Conservation (phyloP, 2,329 filamentous ascomycete genomes). For the Ophiocordyceps sinensis region DNA sequence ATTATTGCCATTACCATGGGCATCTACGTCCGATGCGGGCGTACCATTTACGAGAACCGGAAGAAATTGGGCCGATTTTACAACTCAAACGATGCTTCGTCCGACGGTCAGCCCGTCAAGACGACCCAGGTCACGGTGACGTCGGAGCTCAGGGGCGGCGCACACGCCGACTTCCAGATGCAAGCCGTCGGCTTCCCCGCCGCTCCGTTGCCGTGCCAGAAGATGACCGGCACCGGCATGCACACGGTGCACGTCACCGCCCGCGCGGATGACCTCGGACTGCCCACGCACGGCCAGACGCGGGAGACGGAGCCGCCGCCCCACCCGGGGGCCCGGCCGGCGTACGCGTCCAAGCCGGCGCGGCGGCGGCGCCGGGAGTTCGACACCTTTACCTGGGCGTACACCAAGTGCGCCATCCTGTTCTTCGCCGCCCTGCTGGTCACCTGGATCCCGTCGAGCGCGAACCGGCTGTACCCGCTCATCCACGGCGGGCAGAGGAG, state of each 20-base stretch:
- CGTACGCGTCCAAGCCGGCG: constrained; percentile 10
- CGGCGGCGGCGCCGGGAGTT: constrained; percentile 32
- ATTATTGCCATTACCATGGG: constrained; percentile 45
- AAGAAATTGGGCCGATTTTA: constrained; percentile 43
- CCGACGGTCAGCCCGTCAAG: constrained; percentile 32
- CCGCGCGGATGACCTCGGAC: constrained; percentile 9
- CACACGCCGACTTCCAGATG: constrained; percentile 8
- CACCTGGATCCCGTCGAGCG: constrained; percentile 64
- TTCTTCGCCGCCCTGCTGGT: constrained; percentile 60
- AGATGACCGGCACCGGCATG: constrained; percentile 9
- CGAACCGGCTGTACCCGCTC: constrained; percentile 62
- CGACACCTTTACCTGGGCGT: constrained; percentile 51
- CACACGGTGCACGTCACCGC: constrained; percentile 39
- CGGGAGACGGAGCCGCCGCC: too few species aligned
- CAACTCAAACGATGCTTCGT: constrained; percentile 27
- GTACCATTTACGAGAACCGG: constrained; percentile 53
- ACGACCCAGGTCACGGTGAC: constrained; percentile 53
- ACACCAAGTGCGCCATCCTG: constrained; percentile 54
- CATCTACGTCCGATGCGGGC: constrained; percentile 53
- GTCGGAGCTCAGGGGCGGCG: constrained; percentile 23
- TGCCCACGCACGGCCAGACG: constrained; percentile 13
- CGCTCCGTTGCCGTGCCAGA: constrained; percentile 1
- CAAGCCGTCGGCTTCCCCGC: constrained; percentile 9
- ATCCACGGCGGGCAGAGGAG: constrained; percentile 36
- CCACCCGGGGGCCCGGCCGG: too few species aligned